Conservation (phyloP, 1,284 basidiomycete species). For the Cerioporus squamosus region DNA sequence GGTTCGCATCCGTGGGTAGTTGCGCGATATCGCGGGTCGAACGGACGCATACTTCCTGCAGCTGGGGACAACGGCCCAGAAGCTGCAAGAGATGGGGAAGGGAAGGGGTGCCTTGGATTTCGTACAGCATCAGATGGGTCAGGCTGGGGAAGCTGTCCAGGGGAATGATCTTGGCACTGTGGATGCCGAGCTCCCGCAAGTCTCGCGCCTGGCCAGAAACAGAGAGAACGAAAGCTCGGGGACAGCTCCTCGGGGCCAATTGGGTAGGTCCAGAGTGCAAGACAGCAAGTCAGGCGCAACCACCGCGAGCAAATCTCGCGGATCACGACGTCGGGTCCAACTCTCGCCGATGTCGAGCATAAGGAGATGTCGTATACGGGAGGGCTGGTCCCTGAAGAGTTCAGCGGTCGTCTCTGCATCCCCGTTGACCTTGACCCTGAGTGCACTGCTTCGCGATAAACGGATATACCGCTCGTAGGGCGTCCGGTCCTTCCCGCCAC, state of each 20-base stretch:
- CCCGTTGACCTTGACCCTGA: slow-evolving; percentile 27
- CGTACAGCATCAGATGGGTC: neutral
- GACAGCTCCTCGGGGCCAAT: neutral
- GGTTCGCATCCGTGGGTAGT: neutral
- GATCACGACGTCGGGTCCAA: slow-evolving; percentile 7
- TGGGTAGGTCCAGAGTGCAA: slow-evolving; percentile 5
- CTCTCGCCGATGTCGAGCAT: neutral
- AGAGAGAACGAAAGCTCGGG: slow-evolving; percentile 1
- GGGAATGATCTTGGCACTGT: slow-evolving; percentile 1
- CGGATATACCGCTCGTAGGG: neutral
- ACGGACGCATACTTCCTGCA: slow-evolving; percentile 4
- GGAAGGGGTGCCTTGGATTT: neutral
- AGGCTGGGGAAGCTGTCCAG: slow-evolving; percentile 5
- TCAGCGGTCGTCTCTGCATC: slow-evolving; percentile 2
- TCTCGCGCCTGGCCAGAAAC: neutral
- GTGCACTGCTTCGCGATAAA: slow-evolving; percentile 25
- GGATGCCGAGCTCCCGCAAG: slow-evolving; percentile 2
- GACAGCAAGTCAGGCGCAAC: slow-evolving; percentile 2
- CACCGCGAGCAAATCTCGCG: neutral
- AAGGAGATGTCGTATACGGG: slow-evolving; percentile 9
- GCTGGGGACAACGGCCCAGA: slow-evolving; percentile 1
- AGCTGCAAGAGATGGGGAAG: slow-evolving; percentile 1
- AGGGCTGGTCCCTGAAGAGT: slow-evolving; percentile 4
- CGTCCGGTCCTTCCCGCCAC: slow-evolving; percentile 1
- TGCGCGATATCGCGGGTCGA: neutral